Evolutionary conservation across 768 basidiomycete genomes (phyloP).

Genomic region (Tylopilus plumbeoviolaceoides): DNA sequence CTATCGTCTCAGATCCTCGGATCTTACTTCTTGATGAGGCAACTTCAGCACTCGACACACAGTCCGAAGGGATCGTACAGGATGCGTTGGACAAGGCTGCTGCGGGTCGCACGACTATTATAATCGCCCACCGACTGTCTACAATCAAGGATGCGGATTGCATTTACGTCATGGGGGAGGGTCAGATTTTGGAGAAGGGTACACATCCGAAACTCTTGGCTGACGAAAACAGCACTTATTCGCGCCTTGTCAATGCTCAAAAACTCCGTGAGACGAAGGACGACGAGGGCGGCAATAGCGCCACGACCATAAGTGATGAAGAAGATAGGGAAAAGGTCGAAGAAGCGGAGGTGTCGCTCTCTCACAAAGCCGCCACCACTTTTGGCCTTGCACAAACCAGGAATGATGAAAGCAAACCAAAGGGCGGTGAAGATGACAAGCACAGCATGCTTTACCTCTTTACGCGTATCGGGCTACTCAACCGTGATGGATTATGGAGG

Average conservation of each 20-base stretch:
- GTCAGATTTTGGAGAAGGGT: slow-evolving; percentile 75
- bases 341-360: slow-evolving; percentile 59
- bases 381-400: slow-evolving; percentile 58
- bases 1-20: slow-evolving; percentile 78
- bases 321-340: slow-evolving; percentile 54
- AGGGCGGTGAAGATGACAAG: slow-evolving; percentile 30
- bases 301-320: slow-evolving; percentile 21
- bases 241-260: slow-evolving; percentile 74
- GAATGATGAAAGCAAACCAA: slow-evolving; percentile 29
- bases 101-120: slow-evolving; percentile 73
- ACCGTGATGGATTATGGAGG: slow-evolving; percentile 51
- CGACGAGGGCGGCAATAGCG: slow-evolving; percentile 19
- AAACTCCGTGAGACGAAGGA: slow-evolving; percentile 56
- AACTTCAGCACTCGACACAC: slow-evolving; percentile 86
- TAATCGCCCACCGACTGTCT: slow-evolving; percentile 75
- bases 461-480: slow-evolving; percentile 62
- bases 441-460: slow-evolving; percentile 59
- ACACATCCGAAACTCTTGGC: slow-evolving; percentile 68
- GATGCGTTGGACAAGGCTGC: slow-evolving; percentile 87
- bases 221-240: slow-evolving; percentile 63
- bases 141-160: slow-evolving; percentile 83
- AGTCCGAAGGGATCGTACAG: slow-evolving; percentile 84
- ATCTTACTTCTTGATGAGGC: slow-evolving; percentile 89
- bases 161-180: slow-evolving; percentile 89
- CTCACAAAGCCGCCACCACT: slow-evolving; percentile 13